phyloP scores from a whole-genome alignment of 169 alveolate genomes.

The Eimeria sp. region DNA sequence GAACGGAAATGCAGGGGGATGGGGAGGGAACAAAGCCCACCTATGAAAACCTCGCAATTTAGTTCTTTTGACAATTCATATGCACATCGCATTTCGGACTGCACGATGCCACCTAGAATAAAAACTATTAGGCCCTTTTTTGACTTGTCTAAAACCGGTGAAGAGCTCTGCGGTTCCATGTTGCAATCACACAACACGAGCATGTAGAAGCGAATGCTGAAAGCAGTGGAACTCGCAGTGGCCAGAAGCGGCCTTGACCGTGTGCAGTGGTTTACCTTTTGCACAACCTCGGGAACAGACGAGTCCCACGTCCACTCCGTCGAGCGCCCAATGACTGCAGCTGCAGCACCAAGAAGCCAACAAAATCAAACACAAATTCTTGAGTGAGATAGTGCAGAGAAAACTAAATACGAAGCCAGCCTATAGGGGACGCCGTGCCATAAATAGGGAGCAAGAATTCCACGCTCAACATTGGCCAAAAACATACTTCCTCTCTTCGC shows the following conservation, averaged over 20 bases:
- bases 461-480: background rate
- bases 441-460: background rate
- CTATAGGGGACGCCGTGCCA: background rate
- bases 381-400: background rate
- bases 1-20: background rate
- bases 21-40: constrained; percentile 39
- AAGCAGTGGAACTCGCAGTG: background rate
- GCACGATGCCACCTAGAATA: constrained; percentile 81
- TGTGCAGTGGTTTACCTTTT: constrained; percentile 16
- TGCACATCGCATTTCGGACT: constrained; percentile 83
- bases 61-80: constrained; percentile 81
- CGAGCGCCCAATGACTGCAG: constrained; percentile 69
- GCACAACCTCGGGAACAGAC: constrained; percentile 24
- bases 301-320: constrained; percentile 67
- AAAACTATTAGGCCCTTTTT: constrained; percentile 57
- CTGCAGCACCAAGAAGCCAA: constrained; percentile 12
- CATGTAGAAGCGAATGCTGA: background rate
- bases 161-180: constrained; percentile 25
- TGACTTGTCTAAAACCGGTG: constrained; percentile 8
- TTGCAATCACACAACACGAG: background rate
- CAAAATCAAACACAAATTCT: background rate
- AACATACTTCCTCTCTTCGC: constrained; percentile 40
- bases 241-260: background rate
- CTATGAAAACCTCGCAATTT: constrained; percentile 74
- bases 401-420: background rate